phyloP scores from a whole-genome alignment of 2,329 filamentous ascomycete genomes.

The Falciphora oryzae region DNA sequence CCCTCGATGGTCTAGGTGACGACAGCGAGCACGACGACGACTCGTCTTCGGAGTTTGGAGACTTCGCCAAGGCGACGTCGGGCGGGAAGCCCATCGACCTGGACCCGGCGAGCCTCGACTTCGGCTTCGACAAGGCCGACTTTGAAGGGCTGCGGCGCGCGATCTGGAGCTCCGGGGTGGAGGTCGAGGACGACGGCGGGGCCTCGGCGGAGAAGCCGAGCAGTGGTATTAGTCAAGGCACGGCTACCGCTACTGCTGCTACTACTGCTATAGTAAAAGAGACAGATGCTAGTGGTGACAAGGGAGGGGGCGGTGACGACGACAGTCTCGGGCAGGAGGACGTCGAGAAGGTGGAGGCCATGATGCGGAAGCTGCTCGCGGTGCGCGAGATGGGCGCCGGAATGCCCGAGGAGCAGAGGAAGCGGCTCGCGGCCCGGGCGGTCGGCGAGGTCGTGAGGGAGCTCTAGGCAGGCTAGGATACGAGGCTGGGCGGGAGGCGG shows the following conservation, averaged over 20 bases:
- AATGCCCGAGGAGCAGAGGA: slow-evolving; percentile 55
- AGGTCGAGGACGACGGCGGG: slow-evolving; percentile 15
- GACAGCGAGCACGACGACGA: slow-evolving; percentile 24
- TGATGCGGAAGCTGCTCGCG: slow-evolving; percentile 60
- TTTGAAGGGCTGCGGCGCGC: slow-evolving; percentile 46
- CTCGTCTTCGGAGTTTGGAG: slow-evolving; percentile 26
- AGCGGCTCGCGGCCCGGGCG: slow-evolving; percentile 53
- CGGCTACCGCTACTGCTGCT: slow-evolving; percentile 11
- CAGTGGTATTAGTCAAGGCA: neutral
- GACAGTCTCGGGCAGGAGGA: slow-evolving; percentile 41
- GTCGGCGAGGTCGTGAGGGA: slow-evolving; percentile 61
- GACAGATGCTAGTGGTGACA: slow-evolving; percentile 6
- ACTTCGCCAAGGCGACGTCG: slow-evolving; percentile 24
- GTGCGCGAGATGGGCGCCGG: slow-evolving; percentile 54
- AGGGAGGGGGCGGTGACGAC: slow-evolving; percentile 19
- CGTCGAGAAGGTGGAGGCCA: slow-evolving; percentile 52
- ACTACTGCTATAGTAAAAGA: neutral
- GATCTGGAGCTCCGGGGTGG: slow-evolving; percentile 39
- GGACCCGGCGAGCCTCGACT: slow-evolving; percentile 43
- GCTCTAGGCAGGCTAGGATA: slow-evolving; percentile 25
- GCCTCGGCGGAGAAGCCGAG: neutral
- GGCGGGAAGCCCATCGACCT: slow-evolving; percentile 27
- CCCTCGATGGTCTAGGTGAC: slow-evolving; percentile 14
- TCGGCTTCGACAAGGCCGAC: slow-evolving; percentile 46
- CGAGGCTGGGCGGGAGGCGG: neutral